These are phyloP conservation scores for Trichoderma atrobrunneum DNA, from an alignment of 2,329 filamentous ascomycete species.

Conservation along the genomic window DNA sequence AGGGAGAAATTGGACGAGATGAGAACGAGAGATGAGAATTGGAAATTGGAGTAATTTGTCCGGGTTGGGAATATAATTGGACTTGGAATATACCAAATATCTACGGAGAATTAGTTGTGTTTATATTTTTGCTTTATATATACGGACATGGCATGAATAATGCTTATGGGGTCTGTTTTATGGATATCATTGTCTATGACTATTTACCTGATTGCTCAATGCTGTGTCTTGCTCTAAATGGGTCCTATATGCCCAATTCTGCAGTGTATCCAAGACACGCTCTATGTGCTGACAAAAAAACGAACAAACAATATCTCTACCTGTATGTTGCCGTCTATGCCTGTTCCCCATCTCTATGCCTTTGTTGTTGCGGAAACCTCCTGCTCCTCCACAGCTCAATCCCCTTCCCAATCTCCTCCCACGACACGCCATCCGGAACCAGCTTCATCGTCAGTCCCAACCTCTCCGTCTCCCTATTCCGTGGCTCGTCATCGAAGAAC, in stretches of 20 bases:
- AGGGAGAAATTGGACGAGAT: neutral
- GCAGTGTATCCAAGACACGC: neutral
- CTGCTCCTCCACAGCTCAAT: slow-evolving; percentile 78
- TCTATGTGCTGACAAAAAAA: neutral
- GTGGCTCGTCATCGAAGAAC: slow-evolving; percentile 90
- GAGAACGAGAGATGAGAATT: neutral
- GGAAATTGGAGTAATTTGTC: neutral
- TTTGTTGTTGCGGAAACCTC: slow-evolving; percentile 39
- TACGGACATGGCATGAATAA: neutral
- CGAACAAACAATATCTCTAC: neutral
- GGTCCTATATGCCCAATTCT: neutral
- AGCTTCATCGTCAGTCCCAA: slow-evolving; percentile 83
- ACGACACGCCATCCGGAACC: slow-evolving; percentile 74
- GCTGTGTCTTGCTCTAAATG: neutral
- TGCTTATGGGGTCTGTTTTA: neutral
- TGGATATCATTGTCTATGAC: neutral
- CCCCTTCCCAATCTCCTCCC: slow-evolving; percentile 73
- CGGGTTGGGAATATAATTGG: slow-evolving; percentile 5
- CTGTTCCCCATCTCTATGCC: neutral
- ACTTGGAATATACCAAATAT: slow-evolving; percentile 15
- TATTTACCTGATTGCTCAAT: slow-evolving; percentile 4
- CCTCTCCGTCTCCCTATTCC: slow-evolving; percentile 77
- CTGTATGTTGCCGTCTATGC: neutral
- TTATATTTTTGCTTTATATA: slow-evolving; percentile 1
- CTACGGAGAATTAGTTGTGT: neutral